Percentiles rank a stretch among this genome's conserved stretches.
Evolutionary conservation across 345 rosid genomes (phyloP).

Genomic region (Nasturtium officinale): DNA sequence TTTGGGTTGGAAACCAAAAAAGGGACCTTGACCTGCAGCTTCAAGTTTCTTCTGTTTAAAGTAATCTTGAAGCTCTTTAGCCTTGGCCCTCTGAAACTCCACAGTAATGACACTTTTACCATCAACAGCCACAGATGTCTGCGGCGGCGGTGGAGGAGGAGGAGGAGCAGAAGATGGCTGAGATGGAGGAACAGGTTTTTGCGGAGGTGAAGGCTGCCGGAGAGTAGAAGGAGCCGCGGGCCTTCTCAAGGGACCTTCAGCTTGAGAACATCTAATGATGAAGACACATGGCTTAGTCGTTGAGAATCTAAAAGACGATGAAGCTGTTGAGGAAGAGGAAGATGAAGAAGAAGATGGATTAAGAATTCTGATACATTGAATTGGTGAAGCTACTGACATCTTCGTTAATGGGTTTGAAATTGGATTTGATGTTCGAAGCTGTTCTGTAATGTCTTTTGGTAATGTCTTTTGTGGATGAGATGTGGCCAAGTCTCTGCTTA

Average conservation of each 20-base stretch:
- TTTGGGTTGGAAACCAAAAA: constrained; percentile 82
- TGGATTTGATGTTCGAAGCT: constrained; percentile 9
- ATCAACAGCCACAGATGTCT: constrained; percentile 36
- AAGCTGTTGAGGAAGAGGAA: constrained; percentile 46
- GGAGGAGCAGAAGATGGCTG: constrained; percentile 45
- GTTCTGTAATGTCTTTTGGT: constrained; percentile 25
- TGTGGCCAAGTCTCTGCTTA: constrained; percentile 45
- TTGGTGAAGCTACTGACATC: constrained; percentile 72
- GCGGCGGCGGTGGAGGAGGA: constrained; percentile 39
- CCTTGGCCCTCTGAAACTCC: constrained; percentile 91
- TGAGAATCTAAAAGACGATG: constrained; percentile 53
- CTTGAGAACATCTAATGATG: constrained; percentile 69
- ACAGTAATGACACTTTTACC: constrained; percentile 55
- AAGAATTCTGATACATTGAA: constrained; percentile 62
- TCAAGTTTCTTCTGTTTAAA: constrained; percentile 89
- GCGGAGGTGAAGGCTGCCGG: constrained; percentile 52
- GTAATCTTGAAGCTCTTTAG: constrained; percentile 85
- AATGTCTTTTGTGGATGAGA: constrained; percentile 45
- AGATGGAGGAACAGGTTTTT: constrained; percentile 50
- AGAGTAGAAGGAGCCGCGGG: constrained; percentile 71
- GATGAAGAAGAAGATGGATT: constrained; percentile 57
- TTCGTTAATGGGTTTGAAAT: background rate
- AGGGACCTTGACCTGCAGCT: constrained; percentile 84
- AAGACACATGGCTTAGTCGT: constrained; percentile 47
- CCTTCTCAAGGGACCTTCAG: constrained; percentile 88